Percentiles rank a stretch among this genome's conserved stretches.
These are phyloP conservation scores for Wolfiporia cocos DNA, from an alignment of 1,284 basidiomycete species.

Conservation along the genomic window DNA sequence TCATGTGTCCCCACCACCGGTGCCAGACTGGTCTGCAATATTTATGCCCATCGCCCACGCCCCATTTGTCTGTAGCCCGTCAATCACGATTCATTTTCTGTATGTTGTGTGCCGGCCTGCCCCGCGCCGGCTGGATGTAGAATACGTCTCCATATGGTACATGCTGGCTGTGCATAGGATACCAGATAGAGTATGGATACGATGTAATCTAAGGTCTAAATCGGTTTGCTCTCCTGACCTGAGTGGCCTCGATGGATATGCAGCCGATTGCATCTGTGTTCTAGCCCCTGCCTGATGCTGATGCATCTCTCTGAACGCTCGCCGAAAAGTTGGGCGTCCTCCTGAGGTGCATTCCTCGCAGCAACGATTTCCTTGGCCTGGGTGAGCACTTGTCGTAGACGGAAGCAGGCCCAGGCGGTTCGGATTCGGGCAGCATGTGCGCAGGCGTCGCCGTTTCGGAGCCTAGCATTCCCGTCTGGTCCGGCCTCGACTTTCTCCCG, in stretches of 20 bases:
- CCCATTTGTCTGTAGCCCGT: neutral
- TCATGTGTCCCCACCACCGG: neutral
- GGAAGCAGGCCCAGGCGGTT: neutral
- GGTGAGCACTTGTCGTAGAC: too few relatives aligned
- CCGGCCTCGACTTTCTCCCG: constrained; percentile 16
- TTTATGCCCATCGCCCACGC: constrained; percentile 6
- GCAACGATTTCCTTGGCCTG: too few relatives aligned
- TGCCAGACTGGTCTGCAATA: constrained; percentile 8
- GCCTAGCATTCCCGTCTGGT: constrained; percentile 15
- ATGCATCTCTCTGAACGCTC: too few relatives aligned
- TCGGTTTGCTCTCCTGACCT: too few relatives aligned
- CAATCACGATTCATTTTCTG: neutral
- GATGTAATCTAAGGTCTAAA: neutral
- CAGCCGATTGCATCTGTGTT: too few relatives aligned
- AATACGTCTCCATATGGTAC: neutral
- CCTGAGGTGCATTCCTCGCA: too few relatives aligned
- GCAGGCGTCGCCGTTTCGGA: too few relatives aligned
- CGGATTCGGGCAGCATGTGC: too few relatives aligned
- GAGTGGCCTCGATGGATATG: too few relatives aligned
- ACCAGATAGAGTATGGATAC: neutral
- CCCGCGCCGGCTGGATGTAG: neutral
- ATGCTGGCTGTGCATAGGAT: neutral
- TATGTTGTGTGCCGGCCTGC: constrained; percentile 1
- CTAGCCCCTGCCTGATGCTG: too few relatives aligned
- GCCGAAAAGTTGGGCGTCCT: too few relatives aligned